phyloP scores from a whole-genome alignment of 2,329 filamentous ascomycete genomes.

The Penicillium sp. region DNA sequence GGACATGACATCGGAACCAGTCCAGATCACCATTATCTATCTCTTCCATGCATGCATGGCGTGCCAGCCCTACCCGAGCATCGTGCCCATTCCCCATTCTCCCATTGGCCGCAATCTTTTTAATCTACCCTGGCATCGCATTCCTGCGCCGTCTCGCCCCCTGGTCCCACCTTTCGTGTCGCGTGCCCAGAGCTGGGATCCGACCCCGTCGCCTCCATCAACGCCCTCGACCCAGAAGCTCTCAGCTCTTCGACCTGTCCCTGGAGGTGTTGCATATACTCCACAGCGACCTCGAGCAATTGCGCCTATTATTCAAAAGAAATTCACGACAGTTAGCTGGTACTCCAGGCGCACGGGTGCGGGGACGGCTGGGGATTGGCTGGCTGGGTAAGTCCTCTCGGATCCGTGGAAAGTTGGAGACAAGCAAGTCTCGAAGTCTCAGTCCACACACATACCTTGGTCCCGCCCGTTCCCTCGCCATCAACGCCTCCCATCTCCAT shows the following conservation, averaged over 20 bases:
- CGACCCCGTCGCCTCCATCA: too few species aligned
- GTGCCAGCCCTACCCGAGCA: background rate
- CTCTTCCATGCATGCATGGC: too few species aligned
- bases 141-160: background rate
- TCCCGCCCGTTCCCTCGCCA: constrained; percentile 1
- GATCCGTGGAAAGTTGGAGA: background rate
- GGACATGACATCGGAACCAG: too few species aligned
- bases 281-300: constrained; percentile 23
- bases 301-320: background rate
- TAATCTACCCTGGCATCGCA: background rate
- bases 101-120: background rate
- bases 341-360: too few species aligned
- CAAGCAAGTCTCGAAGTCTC: too few species aligned
- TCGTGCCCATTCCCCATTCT: background rate
- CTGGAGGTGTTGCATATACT: constrained; percentile 21
- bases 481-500: constrained; percentile 12
- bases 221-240: too few species aligned
- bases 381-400: background rate
- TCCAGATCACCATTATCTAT: too few species aligned
- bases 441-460: constrained; percentile 8
- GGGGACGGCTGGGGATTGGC: background rate
- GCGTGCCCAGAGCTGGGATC: background rate
- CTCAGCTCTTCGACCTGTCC: constrained; percentile 13
- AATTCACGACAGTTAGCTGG: too few species aligned
- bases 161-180: background rate